Evolutionary conservation across 371 early-diverging fungal genomes (phyloP), one percentile per base, ranked within the genome.

Genomic region (Apophysomyces elegans): DNA sequence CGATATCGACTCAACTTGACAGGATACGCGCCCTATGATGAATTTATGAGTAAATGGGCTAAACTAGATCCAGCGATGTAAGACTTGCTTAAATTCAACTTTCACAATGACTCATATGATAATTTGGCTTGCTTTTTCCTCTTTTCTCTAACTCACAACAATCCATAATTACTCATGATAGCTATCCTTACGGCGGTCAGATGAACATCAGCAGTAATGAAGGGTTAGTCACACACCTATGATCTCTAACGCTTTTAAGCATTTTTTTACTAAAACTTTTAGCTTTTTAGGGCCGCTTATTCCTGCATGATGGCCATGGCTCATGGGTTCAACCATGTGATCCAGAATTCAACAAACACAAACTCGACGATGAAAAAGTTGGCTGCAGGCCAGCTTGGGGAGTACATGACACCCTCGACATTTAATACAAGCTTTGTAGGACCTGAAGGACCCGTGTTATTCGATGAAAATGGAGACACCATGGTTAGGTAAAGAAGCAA

Each of bases 221-320:
- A 76, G 78, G 75, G 70, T 68, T 68, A 70, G n/a, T 13, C n/a
- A 12, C 13, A 7, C 32, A 1, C 32, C 32, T 3, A 54, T 39
- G 1, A 54, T 56, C 32, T 36, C 8, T 2, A 59, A 37, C 39
- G 16, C n/a, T 11, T 44, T 44, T 57, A 6, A 9, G 1, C 3
- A 26, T 3, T 26, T 26, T 26, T 26, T 26, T 26, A 26, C 32
- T 26, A 26, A 26, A 26, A 26, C 2, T 26, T 26, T 0, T 26
- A 2, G 32, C 2, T 26, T 26, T 26, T 3, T 54, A 76, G 76
- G 4, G 39, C 76, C 18, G 84, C 87, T 1, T 86, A 86, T 56
- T 79, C 86, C 2, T 86, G 86, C 44, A 67, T 85, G 70, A 83
- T 85, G 76, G 75, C 80, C 2, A 69, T 86, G 71, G 84, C 84